A percentile compares a stretch with the other conserved stretches of the same genome.
Evolutionary conservation across 2,329 filamentous ascomycete species (phyloP).

Genomic region (Monosporascus ibericus): DNA sequence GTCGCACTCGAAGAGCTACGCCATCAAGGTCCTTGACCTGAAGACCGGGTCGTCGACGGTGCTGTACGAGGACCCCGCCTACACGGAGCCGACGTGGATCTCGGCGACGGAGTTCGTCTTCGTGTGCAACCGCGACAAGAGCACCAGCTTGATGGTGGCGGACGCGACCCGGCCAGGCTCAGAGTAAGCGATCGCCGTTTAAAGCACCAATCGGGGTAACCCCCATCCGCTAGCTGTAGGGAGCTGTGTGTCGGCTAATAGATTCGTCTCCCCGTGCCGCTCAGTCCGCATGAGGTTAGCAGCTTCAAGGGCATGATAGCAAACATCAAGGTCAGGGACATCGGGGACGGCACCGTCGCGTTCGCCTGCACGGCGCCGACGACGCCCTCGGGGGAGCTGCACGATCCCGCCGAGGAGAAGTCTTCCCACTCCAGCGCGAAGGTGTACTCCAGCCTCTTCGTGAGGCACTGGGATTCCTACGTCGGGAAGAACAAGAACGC

Average conservation of each 20-base stretch:
- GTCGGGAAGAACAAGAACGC: conserved; percentile 61
- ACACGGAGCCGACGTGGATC: conserved; percentile 72
- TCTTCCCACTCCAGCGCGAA: conserved; percentile 58
- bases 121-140: conserved; percentile 44
- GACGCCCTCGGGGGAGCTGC: conserved; percentile 62
- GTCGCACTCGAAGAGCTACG: conserved; percentile 59
- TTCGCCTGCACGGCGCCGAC: conserved; percentile 59
- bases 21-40: conserved; percentile 68
- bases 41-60: conserved; percentile 57
- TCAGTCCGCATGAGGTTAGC: conserved; percentile 39
- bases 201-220: not conserved
- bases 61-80: conserved; percentile 58
- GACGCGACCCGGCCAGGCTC: conserved; percentile 28
- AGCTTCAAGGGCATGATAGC: conserved; percentile 47
- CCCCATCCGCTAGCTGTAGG: conserved; percentile 10
- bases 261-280: not conserved
- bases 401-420: conserved; percentile 56
- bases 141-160: conserved; percentile 39
- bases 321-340: conserved; percentile 52
- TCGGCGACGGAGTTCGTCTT: conserved; percentile 55
- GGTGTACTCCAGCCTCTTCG: conserved; percentile 69
- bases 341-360: conserved; percentile 44
- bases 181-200: conserved; percentile 27
- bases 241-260: conserved; percentile 4
- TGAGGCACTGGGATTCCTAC: conserved; percentile 80